These are phyloP conservation scores for Cordyceps fumosorosea DNA, from an alignment of 2,329 filamentous ascomycete species.

Conservation along the genomic window DNA sequence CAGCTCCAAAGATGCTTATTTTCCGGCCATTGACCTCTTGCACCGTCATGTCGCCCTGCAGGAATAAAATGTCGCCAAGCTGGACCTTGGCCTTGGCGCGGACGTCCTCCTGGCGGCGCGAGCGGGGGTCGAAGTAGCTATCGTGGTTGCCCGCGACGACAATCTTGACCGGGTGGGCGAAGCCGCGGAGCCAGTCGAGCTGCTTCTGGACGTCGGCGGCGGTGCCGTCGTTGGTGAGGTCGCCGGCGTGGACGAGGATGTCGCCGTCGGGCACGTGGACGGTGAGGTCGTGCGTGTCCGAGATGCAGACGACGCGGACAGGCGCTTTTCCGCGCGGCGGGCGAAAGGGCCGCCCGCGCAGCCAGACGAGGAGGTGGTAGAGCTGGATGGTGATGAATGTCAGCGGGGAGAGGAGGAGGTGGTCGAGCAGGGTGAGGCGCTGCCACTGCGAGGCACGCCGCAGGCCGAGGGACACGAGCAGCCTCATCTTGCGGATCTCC, in stretches of 20 bases:
- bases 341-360: conserved; percentile 60
- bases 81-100: conserved; percentile 48
- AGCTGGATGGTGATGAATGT: conserved; percentile 54
- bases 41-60: conserved; percentile 61
- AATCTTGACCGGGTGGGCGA: conserved; percentile 75
- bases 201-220: conserved; percentile 70
- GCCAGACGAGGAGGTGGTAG: conserved; percentile 57
- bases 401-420: conserved; percentile 62
- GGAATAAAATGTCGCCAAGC: conserved; percentile 65
- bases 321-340: conserved; percentile 47
- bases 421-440: conserved; percentile 49
- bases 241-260: conserved; percentile 83
- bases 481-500: conserved; percentile 29
- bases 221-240: conserved; percentile 70
- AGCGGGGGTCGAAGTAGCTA: conserved; percentile 68
- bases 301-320: conserved; percentile 78
- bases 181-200: conserved; percentile 69
- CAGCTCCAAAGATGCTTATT: conserved; percentile 65
- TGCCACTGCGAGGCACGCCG: conserved; percentile 43
- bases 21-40: conserved; percentile 55
- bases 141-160: conserved; percentile 87
- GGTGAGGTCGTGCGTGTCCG: conserved; percentile 73
- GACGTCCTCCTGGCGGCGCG: conserved; percentile 51
- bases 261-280: conserved; percentile 66
- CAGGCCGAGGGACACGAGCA: conserved; percentile 40